Evolutionary conservation across 345 rosid genomes (phyloP), one percentile per base, ranked within the genome.

Genomic region (Gossypium mustelinum): DNA sequence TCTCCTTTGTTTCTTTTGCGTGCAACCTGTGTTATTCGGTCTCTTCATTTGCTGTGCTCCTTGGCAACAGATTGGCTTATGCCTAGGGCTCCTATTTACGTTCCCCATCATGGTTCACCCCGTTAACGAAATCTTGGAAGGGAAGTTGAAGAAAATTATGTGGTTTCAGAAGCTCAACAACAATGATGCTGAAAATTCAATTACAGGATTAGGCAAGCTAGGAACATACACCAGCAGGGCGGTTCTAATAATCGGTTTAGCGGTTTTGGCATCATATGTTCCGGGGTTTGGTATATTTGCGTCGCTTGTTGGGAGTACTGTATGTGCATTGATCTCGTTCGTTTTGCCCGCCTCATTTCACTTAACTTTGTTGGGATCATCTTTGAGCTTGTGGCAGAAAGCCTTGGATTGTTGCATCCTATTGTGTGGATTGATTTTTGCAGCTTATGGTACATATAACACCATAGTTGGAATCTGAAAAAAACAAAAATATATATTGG

Each of bases 71-170:
- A 80, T 90, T 75, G 99, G 97, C 10, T 72, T 95, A 83, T 95
- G 98, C 83, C 73, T 93, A 85, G 99, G 88, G 64, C 84, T 95
- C 39, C 57, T 87, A 5, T 95, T 95, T 82, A 92, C 98, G 16
- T 90, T 89, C 69, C 99, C 99, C 0, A 86, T 93, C 79, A 93
- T 90, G 99, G 83, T 89, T 3, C 97, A 89, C 73, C 99, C 98
- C 0, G 79, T 93, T 8, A 84, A 90, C 8, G 99, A 93, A 92
- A 93, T 95, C 65, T 81, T 91, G 20, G 98, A 93, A 73, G 90
- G 85, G 67, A 91, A 91, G 84, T 79, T 91, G 74, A 84, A 82
- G 75, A 88, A 73, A 60, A 60, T 43, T 1, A 44, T 58, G 22
- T 87, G 87, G 81, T 81, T 87, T 73, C 84, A 80, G 77, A 90